Base-by-base conservation (phyloP, 2,329 filamentous ascomycete genomes). In the Penicillium fuscoglaucum region DNA sequence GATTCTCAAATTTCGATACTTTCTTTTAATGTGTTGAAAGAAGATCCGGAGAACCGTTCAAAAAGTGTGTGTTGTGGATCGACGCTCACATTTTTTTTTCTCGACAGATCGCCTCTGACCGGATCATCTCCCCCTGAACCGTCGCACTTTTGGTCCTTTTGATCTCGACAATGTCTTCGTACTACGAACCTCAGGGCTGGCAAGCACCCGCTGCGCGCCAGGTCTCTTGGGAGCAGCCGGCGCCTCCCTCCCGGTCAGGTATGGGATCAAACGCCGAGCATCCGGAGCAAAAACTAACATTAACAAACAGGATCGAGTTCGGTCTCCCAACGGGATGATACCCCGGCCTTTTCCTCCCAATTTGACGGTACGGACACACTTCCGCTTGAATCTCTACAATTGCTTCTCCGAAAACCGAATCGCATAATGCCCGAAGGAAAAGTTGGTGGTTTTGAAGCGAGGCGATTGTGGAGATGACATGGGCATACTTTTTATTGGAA, bases 331-430 rank as follows among this genome's bases (percentile, higher is more conserved):
- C 85, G 87, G 68, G 90, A 93, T 66, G 91, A 96, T 61, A 83
- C 85, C 58, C 80, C 83, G 71, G 91, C 92, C 59, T 96, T 96
- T 75, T 87, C 86, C 66, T 88, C 90, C 74, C 92, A 96, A 78
- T 89, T 96, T 76, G 92, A 96, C 80, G 90, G 90, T 95, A 88
- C 75, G 89, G 58, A 62, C 48, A 57, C 29, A 53, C 51, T 48
- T 40, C 33, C 43, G 12, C 41, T 33, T n/a, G 17, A 26, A 57
- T 35, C 9, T 15, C n/a, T 17, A 19, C 21, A 41, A 47, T 57
- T 19, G 49, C 43, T 26, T 29, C 24, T 28, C n/a, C 44, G 24
- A n/a, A 48, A 40, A 15, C 12, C 51, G 51, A 46, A 46, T 46
- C 28, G 10, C 51, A 29, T 35, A 45, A 26, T 2, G n/a, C 6